Conservation (phyloP, 441 rosid genomes). For the Manihot esculenta region DNA sequence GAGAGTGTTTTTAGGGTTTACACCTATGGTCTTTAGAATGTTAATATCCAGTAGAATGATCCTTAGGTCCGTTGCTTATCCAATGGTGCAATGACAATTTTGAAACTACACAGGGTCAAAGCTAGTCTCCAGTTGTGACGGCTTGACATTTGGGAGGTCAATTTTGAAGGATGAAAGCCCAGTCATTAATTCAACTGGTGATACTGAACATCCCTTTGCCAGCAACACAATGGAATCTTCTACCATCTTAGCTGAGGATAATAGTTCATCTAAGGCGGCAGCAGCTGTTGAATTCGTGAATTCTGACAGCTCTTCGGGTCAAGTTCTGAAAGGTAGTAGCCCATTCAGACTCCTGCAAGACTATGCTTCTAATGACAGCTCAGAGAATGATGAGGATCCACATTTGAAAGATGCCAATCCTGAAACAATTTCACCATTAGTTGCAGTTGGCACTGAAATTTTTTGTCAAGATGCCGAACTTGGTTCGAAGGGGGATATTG, state of each 20-base stretch:
- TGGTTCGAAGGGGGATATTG: conserved; percentile 23
- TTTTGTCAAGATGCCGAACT: conserved; percentile 17
- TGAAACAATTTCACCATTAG: conserved; percentile 17
- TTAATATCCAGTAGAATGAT: not conserved
- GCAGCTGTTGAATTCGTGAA: conserved; percentile 22
- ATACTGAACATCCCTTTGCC: conserved; percentile 19
- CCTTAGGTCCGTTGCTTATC: conserved; percentile 8
- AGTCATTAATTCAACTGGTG: conserved; percentile 25
- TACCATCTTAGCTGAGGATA: conserved; percentile 12
- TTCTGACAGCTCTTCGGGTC: conserved; percentile 22
- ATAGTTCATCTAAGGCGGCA: conserved; percentile 13
- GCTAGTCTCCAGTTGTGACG: conserved; percentile 18
- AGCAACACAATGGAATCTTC: conserved; percentile 24
- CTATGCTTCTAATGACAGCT: conserved; percentile 51
- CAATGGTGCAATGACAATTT: not conserved
- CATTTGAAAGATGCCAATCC: conserved; percentile 13
- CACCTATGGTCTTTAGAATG: not conserved
- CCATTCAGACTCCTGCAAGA: conserved; percentile 49
- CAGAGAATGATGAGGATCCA: conserved; percentile 32
- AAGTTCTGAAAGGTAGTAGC: conserved; percentile 32
- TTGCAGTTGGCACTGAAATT: conserved; percentile 16
- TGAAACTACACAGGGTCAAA: conserved; percentile 25
- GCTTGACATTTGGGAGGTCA: conserved; percentile 16
- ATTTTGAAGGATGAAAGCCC: conserved; percentile 21
- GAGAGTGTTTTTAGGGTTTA: conserved; percentile 2